Percentiles rank a stretch among this genome's conserved stretches.
Conservation (phyloP, 805 yeast genomes). For the Teunomyces gatunensis region DNA sequence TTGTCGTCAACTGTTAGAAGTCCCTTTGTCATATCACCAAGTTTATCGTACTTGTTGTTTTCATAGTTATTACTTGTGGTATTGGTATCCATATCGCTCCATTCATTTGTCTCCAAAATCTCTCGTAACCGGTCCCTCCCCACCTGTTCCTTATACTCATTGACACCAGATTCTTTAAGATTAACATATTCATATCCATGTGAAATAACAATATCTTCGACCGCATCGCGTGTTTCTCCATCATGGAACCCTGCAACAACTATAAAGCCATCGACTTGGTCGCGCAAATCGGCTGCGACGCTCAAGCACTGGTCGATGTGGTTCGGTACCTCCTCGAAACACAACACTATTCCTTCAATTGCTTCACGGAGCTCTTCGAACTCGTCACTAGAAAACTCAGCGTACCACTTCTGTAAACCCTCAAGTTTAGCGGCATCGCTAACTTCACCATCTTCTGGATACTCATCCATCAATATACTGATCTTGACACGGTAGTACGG, state of each 20-base stretch:
- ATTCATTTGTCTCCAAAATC: conserved; percentile 47
- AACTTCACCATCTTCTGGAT: conserved; percentile 18
- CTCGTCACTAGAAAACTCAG: conserved; percentile 38
- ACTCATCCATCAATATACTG: conserved; percentile 38
- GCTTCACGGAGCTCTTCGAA: conserved; percentile 43
- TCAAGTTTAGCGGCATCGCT: conserved; percentile 8
- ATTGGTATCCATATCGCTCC: conserved; percentile 31
- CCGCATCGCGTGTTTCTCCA: conserved; percentile 14
- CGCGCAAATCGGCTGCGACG: conserved; percentile 9
- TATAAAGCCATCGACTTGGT: conserved; percentile 28
- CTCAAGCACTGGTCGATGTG: conserved; percentile 14
- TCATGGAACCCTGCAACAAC: conserved; percentile 24
- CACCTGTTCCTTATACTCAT: conserved; percentile 41
- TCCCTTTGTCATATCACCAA: conserved; percentile 25
- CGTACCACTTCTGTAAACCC: conserved; percentile 33
- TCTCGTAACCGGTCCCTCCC: conserved; percentile 47
- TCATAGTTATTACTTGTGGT: conserved; percentile 16
- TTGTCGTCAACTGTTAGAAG: conserved; percentile 16
- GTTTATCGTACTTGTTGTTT: conserved; percentile 17
- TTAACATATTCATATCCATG: conserved; percentile 46
- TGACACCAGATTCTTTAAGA: conserved; percentile 27
- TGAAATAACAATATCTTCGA: conserved; percentile 39
- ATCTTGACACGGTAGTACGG: conserved; percentile 31
- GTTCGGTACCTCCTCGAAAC: conserved; percentile 27
- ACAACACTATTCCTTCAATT: conserved; percentile 45